Base-by-base conservation (phyloP, 176 grass and related monocot species). In the Echinochloa phyllopogon region DNA sequence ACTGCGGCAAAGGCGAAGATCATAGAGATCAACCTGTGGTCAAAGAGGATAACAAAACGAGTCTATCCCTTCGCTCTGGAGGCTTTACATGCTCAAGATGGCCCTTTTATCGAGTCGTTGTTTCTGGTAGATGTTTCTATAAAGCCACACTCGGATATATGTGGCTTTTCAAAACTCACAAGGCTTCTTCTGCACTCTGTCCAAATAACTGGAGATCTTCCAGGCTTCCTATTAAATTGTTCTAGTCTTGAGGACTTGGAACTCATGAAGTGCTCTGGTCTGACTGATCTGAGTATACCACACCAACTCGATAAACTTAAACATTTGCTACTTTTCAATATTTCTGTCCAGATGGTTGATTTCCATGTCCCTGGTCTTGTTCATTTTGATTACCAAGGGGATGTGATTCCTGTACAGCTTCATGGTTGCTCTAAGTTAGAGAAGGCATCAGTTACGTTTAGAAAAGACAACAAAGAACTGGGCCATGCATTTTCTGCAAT, bases 31-130 rank as follows among this genome's bases (percentile, higher is more conserved):
- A 29, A 77, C 17, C 64, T 85, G 11, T 81, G 29, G 65, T 40
- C 49, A 14, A 79, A 17, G 18, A 47, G 8, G 23, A 29, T 36
- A 25, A 14, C 1, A 72, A 39, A 12, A 39, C 17, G 29, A 33
- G 29, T 37, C 11, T 14, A 72, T 45, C 40, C 61, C 16, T 82
- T 71, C 49, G n/a, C 50, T 57, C 65, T 82, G 2, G 65, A 81
- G 48, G 20, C 50, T 38, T 81, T 81, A 25, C 13, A 6, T 65
- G 38, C 40, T 74, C 29, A 64, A 41, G 82, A 38, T 38, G 9
- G 20, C 20, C 49, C 27, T 8, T 84, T 84, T 65, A 60, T 84
- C 29, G 12, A 84, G 9, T 62, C 43, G 45, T 65, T 84, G 47
- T 33, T 66, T 29, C 72, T 83, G 13, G 4, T 2, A 0, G 11